Base-by-base conservation (phyloP, 1,284 basidiomycete genomes). In the Papiliotrema flavescens region DNA sequence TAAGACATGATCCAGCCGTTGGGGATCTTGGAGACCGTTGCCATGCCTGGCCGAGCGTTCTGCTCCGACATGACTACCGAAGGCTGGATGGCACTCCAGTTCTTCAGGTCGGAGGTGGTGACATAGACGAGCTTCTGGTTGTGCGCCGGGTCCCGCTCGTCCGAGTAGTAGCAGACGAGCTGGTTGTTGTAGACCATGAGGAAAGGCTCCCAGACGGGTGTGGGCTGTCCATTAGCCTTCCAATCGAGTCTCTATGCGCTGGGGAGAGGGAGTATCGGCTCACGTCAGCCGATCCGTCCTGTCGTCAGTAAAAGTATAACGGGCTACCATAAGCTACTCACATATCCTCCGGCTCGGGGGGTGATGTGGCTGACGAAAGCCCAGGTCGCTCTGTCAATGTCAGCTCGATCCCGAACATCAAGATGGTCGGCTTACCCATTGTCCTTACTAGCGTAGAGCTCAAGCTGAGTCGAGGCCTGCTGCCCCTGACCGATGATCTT, bases 91-190 rank as follows among this genome's bases (percentile, higher is more conserved):
- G 63, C 46, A 3, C 68, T 69, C 76, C 75, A 76, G 49, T 48
- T 70, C 47, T 63, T 58, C 26, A 73, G 59, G 51, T 77, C 70
- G 14, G 61, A 56, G 13, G 73, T 61, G 17, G 65, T 63, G 51
- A 74, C 70, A 56, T 76, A 70, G 13, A 69, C 71, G 17, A 76
- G 53, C 53, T 77, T 76, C 58, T 77, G 74, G 3, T 72, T 73
- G 54, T 75, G 66, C 13, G 28, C 51, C 15, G 72, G 61, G 52
- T 76, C 73, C 4, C 74, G 68, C 55, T 77, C 74, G 54, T 77
- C 75, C 6, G 73, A 75, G 63, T 76, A 77, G 62, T 70, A 77
- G 49, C 69, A 60, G 48, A 75, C 64, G 22, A 77, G 60, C 57
- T 73, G 65, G 51, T 65, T 60, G 44, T 73, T 65, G 59, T 66